Base-by-base conservation (phyloP, 1,284 basidiomycete species). In the Vanrija sp. region DNA sequence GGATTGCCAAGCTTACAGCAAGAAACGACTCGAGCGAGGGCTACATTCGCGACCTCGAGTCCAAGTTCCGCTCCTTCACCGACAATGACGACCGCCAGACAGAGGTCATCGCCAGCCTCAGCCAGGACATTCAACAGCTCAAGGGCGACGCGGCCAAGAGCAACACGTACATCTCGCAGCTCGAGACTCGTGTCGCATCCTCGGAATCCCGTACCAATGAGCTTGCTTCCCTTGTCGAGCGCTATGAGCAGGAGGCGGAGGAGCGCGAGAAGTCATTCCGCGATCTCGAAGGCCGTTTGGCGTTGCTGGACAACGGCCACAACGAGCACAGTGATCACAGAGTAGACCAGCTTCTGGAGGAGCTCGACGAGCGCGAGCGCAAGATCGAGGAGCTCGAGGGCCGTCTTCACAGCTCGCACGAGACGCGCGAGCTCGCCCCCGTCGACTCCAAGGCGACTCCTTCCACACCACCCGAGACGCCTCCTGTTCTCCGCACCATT, bases 21-120 rank as follows among this genome's bases (percentile, higher is more conserved):
- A 81, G 94, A 51, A 95, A 98, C 73, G 81, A 85, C 2, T 89
- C 91, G 0, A 92, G 89, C 24, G 94, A 98, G 80, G 88, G 86
- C 1, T 97, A 98, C 73, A 86, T 97, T 23, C 87, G 84, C 44
- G 93, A 97, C 70, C 79, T 98, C 24, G 94, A 98, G 73, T 84
- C 86, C 62, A 90, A 89, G 74, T 84, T 98, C 70, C 90, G 88
- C 74, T 75, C 80, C 2, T 87, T 87, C 63, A 85, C 91, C 62
- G 89, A 94, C 63, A 84, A 82, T 4, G 85, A 85, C 19, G 77
- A 88, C 38, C 81, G 82, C 10, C 88, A 89, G 12, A 85, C 82
- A 53, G 85, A 86, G 63, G 86, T 86, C 2, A 81, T 95, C 64
- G 80, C 80, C 16, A 89, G 94, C 57, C 81, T 98, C 51, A 86